These are phyloP conservation scores for Nakaseomyces sp. DNA, from an alignment of 1,139 yeast genomes.

Conservation along the genomic window DNA sequence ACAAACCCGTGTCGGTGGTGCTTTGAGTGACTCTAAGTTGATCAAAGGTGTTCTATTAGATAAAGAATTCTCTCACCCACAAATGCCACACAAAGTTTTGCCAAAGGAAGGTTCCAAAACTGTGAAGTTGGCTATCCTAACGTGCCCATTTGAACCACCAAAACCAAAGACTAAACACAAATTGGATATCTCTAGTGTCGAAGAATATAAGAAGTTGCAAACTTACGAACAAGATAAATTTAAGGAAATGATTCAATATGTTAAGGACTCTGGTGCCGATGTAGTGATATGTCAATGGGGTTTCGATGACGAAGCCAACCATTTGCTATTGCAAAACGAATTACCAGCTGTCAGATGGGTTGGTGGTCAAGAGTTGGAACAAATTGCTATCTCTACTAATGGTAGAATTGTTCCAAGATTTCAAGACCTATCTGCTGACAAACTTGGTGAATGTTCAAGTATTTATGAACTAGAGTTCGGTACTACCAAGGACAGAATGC, in stretches of 20 bases:
- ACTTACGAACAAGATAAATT: constrained; percentile 87
- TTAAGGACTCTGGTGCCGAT: constrained; percentile 88
- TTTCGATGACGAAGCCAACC: constrained; percentile 98
- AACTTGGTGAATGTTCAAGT: constrained; percentile 80
- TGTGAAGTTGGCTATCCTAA: constrained; percentile 85
- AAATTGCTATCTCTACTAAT: constrained; percentile 92
- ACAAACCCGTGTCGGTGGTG: constrained; percentile 93
- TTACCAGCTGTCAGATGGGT: constrained; percentile 98
- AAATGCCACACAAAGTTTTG: constrained; percentile 73
- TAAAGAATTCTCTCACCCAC: constrained; percentile 96
- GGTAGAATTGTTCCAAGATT: constrained; percentile 96
- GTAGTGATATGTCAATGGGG: constrained; percentile 99
- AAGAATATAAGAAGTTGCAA: constrained; percentile 85
- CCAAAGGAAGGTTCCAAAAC: constrained; percentile 38
- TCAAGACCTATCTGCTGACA: constrained; percentile 76
- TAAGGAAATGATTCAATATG: constrained; percentile 78
- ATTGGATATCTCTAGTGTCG: constrained; percentile 83
- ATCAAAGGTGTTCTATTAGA: constrained; percentile 90
- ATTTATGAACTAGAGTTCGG: constrained; percentile 90
- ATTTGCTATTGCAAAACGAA: constrained; percentile 74
- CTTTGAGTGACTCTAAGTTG: constrained; percentile 73
- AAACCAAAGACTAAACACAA: constrained; percentile 98
- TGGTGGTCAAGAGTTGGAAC: constrained; percentile 94
- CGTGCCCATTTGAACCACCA: constrained; percentile 99
- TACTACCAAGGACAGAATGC: constrained; percentile 92